These are phyloP conservation scores for Lanmaoa pseudosensibilis DNA, from an alignment of 768 basidiomycete genomes.

Conservation along the genomic window DNA sequence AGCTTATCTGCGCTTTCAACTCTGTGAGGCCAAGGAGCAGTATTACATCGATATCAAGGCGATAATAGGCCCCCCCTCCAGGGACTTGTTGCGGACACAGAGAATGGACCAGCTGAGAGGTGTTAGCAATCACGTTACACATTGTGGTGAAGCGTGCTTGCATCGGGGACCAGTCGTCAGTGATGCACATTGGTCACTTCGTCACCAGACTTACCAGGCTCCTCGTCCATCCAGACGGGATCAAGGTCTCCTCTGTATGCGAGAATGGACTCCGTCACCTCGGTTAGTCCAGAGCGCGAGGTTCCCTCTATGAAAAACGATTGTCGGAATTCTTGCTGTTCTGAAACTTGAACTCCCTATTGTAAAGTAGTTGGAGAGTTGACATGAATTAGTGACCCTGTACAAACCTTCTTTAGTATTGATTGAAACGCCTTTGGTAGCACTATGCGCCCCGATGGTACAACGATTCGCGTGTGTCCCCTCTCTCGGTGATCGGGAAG, in stretches of 20 bases:
- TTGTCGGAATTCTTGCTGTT: slow-evolving; percentile 21
- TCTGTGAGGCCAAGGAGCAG: slow-evolving; percentile 45
- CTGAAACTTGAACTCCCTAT: slow-evolving; percentile 18
- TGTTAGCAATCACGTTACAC: slow-evolving; percentile 13
- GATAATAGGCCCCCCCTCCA: slow-evolving; percentile 12
- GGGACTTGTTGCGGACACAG: background rate
- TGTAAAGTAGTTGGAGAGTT: background rate
- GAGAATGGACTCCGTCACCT: slow-evolving; percentile 1
- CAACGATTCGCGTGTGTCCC: slow-evolving; percentile 15
- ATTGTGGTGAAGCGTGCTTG: slow-evolving; percentile 9
- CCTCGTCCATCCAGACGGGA: slow-evolving; percentile 15
- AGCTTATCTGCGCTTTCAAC: slow-evolving; percentile 44
- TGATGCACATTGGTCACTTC: too few species aligned
- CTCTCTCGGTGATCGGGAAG: slow-evolving; percentile 40
- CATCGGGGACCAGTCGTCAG: background rate
- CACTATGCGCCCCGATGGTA: slow-evolving; percentile 26
- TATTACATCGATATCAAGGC: slow-evolving; percentile 33
- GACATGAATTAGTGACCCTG: rapidly evolving
- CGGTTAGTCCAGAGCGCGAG: background rate
- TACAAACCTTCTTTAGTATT: slow-evolving; percentile 35
- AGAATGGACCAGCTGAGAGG: slow-evolving; percentile 1
- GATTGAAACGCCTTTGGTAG: slow-evolving; percentile 38
- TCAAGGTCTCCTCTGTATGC: slow-evolving; percentile 16
- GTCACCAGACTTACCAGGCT: slow-evolving; percentile 3
- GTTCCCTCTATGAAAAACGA: background rate